Conservation (phyloP, 371 early-diverging fungal genomes). For the Phascolomyces articulosus region DNA sequence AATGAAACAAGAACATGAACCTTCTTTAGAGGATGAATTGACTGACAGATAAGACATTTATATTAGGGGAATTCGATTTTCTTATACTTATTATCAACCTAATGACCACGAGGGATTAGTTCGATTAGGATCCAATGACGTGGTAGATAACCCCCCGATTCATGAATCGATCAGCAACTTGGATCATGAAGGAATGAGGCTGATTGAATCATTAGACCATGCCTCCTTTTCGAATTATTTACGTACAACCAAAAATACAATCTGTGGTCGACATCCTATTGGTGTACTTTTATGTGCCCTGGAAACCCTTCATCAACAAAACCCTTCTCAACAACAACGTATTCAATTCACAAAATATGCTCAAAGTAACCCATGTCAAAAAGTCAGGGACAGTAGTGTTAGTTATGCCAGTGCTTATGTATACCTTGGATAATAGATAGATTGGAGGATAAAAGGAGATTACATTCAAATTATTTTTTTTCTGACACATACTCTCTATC, state of each 20-base stretch:
- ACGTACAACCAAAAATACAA: constrained; percentile 80
- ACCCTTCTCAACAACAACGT: not conserved
- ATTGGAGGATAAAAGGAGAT: too few relatives aligned
- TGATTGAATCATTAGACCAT: constrained; percentile 67
- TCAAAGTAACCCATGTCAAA: constrained; percentile 70
- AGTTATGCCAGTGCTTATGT: constrained; percentile 66
- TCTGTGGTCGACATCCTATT: constrained; percentile 94
- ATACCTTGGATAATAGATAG: not conserved
- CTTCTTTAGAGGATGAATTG: too few relatives aligned
- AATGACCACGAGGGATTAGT: constrained; percentile 13
- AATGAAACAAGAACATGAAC: too few relatives aligned
- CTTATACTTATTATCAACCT: constrained; percentile 64
- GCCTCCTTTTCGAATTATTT: constrained; percentile 72
- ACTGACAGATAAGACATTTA: not conserved
- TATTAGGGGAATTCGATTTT: constrained; percentile 65
- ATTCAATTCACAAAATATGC: constrained; percentile 80
- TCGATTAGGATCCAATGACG: not conserved
- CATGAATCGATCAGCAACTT: constrained; percentile 71
- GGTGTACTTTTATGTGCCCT: constrained; percentile 77
- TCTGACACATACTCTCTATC: too few relatives aligned
- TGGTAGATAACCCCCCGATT: constrained; percentile 1
- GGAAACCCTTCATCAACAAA: constrained; percentile 20
- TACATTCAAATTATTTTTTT: too few relatives aligned
- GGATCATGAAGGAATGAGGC: constrained; percentile 82
- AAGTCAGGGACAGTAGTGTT: constrained; percentile 68